Evolutionary conservation across 148 eudicot species (phyloP).

Genomic region (Arbutus unedo): DNA sequence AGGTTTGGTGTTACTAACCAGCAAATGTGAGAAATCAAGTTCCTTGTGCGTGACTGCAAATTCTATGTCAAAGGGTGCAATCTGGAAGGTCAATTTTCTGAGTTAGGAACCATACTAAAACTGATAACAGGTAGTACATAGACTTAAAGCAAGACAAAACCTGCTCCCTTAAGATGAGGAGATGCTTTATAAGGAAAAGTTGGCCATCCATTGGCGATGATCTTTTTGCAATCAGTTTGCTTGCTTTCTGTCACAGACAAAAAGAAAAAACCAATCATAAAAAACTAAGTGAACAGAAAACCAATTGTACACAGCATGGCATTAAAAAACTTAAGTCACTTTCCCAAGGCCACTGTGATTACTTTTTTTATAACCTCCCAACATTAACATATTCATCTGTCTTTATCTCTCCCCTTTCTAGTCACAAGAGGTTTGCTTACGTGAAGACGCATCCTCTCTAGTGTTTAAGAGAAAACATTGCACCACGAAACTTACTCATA

Average conservation of each 20-base stretch:
- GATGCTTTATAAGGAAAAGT: constrained; percentile 88
- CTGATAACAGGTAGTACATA: neutral
- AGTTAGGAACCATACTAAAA: constrained; percentile 22
- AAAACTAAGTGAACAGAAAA: no score
- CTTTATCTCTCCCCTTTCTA: neutral
- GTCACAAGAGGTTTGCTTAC: neutral
- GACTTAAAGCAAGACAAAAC: constrained; percentile 26
- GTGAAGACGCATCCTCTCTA: constrained; percentile 1
- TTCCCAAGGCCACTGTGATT: neutral
- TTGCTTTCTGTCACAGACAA: constrained; percentile 67
- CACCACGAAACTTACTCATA: neutral
- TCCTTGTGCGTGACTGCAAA: constrained; percentile 95
- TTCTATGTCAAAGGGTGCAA: constrained; percentile 98
- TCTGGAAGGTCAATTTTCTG: constrained; percentile 52
- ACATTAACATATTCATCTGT: neutral
- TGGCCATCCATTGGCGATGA: constrained; percentile 91
- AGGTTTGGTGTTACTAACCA: constrained; percentile 53
- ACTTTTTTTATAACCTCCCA: neutral
- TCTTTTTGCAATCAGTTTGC: constrained; percentile 74
- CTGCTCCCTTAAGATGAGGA: constrained; percentile 94
- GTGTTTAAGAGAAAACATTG: neutral
- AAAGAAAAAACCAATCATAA: constrained; percentile 13
- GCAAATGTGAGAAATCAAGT: constrained; percentile 96
- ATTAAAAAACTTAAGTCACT: constrained; percentile 1
- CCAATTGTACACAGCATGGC: neutral